Percentiles rank a stretch among this genome's conserved stretches.
phyloP scores from a whole-genome alignment of 768 basidiomycete genomes.

The Infundibulicybe gibba region DNA sequence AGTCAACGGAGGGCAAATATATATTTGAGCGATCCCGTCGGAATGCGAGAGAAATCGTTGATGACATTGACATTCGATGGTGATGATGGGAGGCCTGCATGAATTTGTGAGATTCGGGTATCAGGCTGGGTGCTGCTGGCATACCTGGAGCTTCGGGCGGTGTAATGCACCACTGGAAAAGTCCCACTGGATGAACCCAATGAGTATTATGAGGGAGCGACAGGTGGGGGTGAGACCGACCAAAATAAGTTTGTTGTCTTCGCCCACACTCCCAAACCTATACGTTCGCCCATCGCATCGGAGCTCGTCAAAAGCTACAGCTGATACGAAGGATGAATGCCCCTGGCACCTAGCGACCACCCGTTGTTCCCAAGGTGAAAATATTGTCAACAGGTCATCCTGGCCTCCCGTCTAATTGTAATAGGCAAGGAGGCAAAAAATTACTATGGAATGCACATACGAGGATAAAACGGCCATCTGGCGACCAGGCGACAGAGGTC shows the following conservation, averaged over 20 bases:
- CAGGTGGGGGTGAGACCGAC: conserved; percentile 32
- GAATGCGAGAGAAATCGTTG: conserved; percentile 69
- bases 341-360: conserved; percentile 96
- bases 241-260: conserved; percentile 92
- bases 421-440: conserved; percentile 2
- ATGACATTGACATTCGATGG: conserved; percentile 75
- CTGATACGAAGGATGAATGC: conserved; percentile 91
- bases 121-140: not conserved
- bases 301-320: conserved; percentile 86
- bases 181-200: conserved; percentile 66
- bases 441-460: conserved; percentile 31
- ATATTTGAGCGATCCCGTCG: conserved; percentile 60
- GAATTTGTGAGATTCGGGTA: too few relatives aligned
- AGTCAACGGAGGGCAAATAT: conserved; percentile 43
- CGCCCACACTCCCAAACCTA: conserved; percentile 93
- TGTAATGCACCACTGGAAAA: conserved; percentile 91
- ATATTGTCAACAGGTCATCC: conserved; percentile 93
- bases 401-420: conserved; percentile 82
- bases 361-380: conserved; percentile 91
- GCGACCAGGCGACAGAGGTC: conserved; percentile 91
- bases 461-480: conserved; percentile 90
- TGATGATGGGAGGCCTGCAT: conserved; percentile 34
- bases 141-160: conserved; percentile 71
- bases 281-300: conserved; percentile 89
- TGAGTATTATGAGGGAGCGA: conserved; percentile 1